Evolutionary conservation across 2,329 filamentous ascomycete species (phyloP).

Genomic region (Raffaelea ambrosiae): DNA sequence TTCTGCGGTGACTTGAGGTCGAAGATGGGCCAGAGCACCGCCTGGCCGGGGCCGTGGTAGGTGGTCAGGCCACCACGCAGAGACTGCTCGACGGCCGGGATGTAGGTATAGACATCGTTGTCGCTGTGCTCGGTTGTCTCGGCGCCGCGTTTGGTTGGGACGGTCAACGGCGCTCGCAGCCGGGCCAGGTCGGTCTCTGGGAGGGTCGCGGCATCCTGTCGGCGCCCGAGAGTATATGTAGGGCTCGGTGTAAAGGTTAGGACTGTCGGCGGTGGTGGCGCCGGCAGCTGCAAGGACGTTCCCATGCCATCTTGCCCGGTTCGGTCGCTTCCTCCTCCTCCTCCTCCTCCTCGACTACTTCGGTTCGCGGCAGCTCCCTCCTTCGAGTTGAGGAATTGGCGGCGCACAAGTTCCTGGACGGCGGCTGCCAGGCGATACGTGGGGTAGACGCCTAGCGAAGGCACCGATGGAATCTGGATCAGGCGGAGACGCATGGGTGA

Average conservation of each 20-base stretch:
- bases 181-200: conserved; percentile 33
- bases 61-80: conserved; percentile 86
- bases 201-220: conserved; percentile 49
- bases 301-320: too few relatives aligned
- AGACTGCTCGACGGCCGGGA: conserved; percentile 58
- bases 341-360: too few relatives aligned
- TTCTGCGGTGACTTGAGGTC: conserved; percentile 57
- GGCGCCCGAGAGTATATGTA: conserved; percentile 83
- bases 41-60: conserved; percentile 89
- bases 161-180: conserved; percentile 31
- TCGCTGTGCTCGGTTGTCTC: not conserved
- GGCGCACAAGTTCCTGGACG: conserved; percentile 29
- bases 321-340: too few relatives aligned
- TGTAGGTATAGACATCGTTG: conserved; percentile 25
- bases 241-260: conserved; percentile 76
- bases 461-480: conserved; percentile 24
- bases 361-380: conserved; percentile 7
- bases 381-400: conserved; percentile 53
- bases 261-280: conserved; percentile 57
- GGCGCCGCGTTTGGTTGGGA: conserved; percentile 5
- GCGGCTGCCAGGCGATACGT: conserved; percentile 27
- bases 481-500: conserved; percentile 24
- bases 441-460: conserved; percentile 18
- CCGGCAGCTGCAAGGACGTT: conserved; percentile 9
- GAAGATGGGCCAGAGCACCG: conserved; percentile 88